A percentile compares a stretch with the other conserved stretches of the same genome.
phyloP scores from a whole-genome alignment of 1,139 yeast species.

The Yamadazyma jaroonii region DNA sequence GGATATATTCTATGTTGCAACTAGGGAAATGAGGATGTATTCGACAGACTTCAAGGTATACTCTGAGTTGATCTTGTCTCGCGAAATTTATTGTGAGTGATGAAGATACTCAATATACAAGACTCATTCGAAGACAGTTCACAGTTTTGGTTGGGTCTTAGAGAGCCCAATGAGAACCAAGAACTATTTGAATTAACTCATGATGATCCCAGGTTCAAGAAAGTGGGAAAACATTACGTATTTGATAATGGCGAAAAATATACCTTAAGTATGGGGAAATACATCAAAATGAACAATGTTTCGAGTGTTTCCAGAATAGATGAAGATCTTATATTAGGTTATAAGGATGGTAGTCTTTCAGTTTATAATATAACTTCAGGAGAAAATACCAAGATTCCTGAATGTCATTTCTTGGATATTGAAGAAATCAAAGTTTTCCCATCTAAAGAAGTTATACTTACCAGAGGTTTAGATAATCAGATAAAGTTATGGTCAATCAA shows the following conservation, averaged over 20 bases:
- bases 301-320: conserved; percentile 9
- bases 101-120: conserved; percentile 35
- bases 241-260: conserved; percentile 5
- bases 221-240: conserved; percentile 1
- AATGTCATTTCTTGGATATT: conserved; percentile 50
- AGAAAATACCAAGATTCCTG: conserved; percentile 16
- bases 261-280: conserved; percentile 8
- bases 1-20: too few species aligned
- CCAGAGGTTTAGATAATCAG: conserved; percentile 54
- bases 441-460: conserved; percentile 54
- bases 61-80: not conserved
- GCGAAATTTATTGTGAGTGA: conserved; percentile 3
- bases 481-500: conserved; percentile 60
- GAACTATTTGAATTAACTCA: conserved; percentile 13
- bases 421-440: conserved; percentile 45
- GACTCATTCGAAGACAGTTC: conserved; percentile 40
- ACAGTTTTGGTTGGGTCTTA: conserved; percentile 39
- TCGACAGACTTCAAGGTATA: too few species aligned
- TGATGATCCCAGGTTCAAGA: conserved; percentile 2
- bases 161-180: conserved; percentile 26
- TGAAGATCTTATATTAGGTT: conserved; percentile 35
- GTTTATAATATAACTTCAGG: conserved; percentile 12
- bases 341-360: conserved; percentile 37
- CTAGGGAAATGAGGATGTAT: too few species aligned
- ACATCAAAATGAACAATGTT: conserved; percentile 7